Conservation (phyloP, 2,329 filamentous ascomycete species). For the Fusarium denticulatum region DNA sequence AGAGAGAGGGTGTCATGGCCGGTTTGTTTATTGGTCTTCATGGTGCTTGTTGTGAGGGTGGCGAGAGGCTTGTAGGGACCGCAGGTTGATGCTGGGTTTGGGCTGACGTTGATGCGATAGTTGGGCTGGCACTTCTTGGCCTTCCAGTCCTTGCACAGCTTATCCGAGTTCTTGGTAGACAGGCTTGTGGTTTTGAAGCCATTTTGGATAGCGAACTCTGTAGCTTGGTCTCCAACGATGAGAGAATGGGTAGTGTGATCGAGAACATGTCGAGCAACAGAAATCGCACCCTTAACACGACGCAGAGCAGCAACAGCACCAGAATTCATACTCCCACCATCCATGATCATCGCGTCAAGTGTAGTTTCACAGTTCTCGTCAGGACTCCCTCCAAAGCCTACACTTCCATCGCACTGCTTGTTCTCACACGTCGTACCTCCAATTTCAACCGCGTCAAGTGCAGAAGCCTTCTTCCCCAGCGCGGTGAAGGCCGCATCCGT, state of each 20-base stretch:
- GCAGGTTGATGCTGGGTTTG: conserved; percentile 54
- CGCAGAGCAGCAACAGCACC: conserved; percentile 64
- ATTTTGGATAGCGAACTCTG: conserved; percentile 61
- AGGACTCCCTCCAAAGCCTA: conserved; percentile 65
- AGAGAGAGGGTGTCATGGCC: conserved; percentile 66
- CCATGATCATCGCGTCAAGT: conserved; percentile 68
- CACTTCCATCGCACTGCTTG: conserved; percentile 63
- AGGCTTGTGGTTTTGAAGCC: conserved; percentile 60
- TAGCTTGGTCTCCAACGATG: conserved; percentile 63
- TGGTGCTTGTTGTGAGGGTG: not conserved
- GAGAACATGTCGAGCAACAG: conserved; percentile 61
- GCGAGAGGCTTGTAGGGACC: conserved; percentile 57
- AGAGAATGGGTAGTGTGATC: conserved; percentile 63
- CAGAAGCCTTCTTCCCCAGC: conserved; percentile 49
- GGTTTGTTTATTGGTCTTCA: conserved; percentile 21
- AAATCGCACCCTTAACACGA: conserved; percentile 58
- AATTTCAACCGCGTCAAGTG: conserved; percentile 62
- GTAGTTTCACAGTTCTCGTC: conserved; percentile 67
- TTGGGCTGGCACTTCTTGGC: conserved; percentile 59
- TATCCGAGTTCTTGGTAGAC: conserved; percentile 52
- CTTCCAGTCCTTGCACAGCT: conserved; percentile 56
- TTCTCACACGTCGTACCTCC: conserved; percentile 63
- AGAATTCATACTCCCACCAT: conserved; percentile 62
- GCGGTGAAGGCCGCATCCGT: conserved; percentile 61
- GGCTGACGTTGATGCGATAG: conserved; percentile 58